Evolutionary conservation across 305 asterid species (phyloP), one percentile per base, ranked within the genome.

Genomic region (Fraxinus ornus): DNA sequence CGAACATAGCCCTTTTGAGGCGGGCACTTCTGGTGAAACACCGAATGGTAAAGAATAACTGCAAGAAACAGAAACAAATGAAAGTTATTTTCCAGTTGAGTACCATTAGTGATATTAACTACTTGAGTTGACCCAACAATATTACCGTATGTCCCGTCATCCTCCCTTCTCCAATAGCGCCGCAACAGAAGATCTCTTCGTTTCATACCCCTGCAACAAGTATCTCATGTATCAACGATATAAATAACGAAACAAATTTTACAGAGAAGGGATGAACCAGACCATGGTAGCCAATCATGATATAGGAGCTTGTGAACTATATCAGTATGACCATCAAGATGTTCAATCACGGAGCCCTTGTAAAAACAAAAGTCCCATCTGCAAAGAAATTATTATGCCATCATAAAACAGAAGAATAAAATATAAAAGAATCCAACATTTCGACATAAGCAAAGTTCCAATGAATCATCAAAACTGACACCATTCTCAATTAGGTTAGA

Each of bases 81-180:
- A 13, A 17, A 32, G 76, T 80, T 83, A 83, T 74, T 21, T 80
- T 37, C 79, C 78, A 84, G 71, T 41, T 78, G 83, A 85, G 44
- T 71, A 30, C 80, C 44, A 49, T 78, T 84, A 32, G 52, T 36
- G 78, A 62, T 74, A 82, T 17, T 64, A 44, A 33, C 32, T 22
- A 15, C 76, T 60, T 7, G 12, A 85, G 39, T 81, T 80, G 62
- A 81, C 75, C 35, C 75, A 72, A 68, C 57, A 80, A 62, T 76
- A 85, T 81, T 89, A 96, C 99, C 99, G 41, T 96, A 96, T 62
- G 99, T 94, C 64, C 98, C 98, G 83, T 93, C 98, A 73, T 96
- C 99, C 89, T 96, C 99, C 88, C 99, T 91, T 90, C 99, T 91
- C 99, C 99, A 96, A 82, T 96, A 96, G 81, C 99, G 94, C 79